phyloP scores from a whole-genome alignment of 345 rosid species.

The Eucalyptus rudis region DNA sequence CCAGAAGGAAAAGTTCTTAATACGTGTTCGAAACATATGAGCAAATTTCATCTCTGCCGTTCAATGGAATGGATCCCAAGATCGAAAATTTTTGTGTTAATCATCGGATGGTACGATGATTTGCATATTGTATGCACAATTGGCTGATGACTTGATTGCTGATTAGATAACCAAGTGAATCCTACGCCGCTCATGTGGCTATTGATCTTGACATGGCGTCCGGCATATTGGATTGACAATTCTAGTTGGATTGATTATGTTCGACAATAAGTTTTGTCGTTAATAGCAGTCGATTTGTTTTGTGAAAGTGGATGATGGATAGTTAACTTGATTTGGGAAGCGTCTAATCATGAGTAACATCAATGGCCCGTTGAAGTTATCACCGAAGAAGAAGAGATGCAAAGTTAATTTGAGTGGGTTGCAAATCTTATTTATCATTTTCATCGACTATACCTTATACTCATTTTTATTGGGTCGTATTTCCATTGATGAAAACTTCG shows the following conservation, averaged over 20 bases:
- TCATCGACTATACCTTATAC: no score
- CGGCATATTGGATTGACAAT: neutral
- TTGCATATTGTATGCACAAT: neutral
- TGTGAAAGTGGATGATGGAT: neutral
- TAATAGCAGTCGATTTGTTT: neutral
- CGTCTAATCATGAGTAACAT: neutral
- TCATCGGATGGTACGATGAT: neutral
- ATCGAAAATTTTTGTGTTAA: neutral
- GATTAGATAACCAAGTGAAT: neutral
- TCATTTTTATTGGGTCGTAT: no score
- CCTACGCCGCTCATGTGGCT: neutral
- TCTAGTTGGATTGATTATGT: neutral
- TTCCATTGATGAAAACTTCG: no score
- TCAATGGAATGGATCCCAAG: neutral
- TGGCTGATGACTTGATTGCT: neutral
- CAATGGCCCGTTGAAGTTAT: neutral
- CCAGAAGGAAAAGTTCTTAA: neutral
- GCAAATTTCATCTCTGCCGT: neutral
- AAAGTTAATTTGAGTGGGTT: neutral
- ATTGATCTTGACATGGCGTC: neutral
- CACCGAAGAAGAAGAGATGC: neutral
- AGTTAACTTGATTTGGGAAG: accelerated
- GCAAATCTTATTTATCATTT: neutral
- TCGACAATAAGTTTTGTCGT: neutral
- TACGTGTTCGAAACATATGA: neutral